A percentile compares a stretch with the other conserved stretches of the same genome.
phyloP scores from a whole-genome alignment of 1,139 yeast species.

The Kodamaea arcana region DNA sequence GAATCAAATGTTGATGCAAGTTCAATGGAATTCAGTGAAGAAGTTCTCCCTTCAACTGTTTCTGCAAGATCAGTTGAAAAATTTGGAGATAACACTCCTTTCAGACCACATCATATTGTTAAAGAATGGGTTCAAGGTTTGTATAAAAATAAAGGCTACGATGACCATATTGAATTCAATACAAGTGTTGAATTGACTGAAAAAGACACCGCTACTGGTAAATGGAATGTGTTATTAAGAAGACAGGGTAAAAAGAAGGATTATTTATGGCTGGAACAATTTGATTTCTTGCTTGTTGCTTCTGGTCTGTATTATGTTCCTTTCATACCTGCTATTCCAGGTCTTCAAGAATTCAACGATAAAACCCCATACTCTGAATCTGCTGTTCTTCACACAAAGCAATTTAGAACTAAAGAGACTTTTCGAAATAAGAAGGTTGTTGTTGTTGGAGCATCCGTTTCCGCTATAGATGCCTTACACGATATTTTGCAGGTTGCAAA shows the following conservation, averaged over 20 bases:
- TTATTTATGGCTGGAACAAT: conserved; percentile 17
- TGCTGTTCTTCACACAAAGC: conserved; percentile 13
- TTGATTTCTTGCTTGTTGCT: conserved; percentile 45
- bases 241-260: conserved; percentile 11
- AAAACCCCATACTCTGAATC: conserved; percentile 14
- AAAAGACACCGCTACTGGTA: conserved; percentile 11
- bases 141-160: conserved; percentile 18
- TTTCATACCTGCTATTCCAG: conserved; percentile 39
- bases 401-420: conserved; percentile 14
- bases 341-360: conserved; percentile 37
- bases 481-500: conserved; percentile 12
- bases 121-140: conserved; percentile 14
- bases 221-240: conserved; percentile 14
- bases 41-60: conserved; percentile 10
- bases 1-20: conserved; percentile 15
- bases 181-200: conserved; percentile 12
- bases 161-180: conserved; percentile 16
- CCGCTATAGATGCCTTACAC: conserved; percentile 15
- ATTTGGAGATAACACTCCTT: conserved; percentile 10
- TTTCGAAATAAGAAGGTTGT: conserved; percentile 36
- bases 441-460: conserved; percentile 32
- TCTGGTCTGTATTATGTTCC: conserved; percentile 49
- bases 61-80: conserved; percentile 10
- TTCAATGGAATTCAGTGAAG: conserved; percentile 16
- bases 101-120: conserved; percentile 11